Evolutionary conservation across 805 yeast genomes (phyloP).

Genomic region (Blastobotrys peoriensis): DNA sequence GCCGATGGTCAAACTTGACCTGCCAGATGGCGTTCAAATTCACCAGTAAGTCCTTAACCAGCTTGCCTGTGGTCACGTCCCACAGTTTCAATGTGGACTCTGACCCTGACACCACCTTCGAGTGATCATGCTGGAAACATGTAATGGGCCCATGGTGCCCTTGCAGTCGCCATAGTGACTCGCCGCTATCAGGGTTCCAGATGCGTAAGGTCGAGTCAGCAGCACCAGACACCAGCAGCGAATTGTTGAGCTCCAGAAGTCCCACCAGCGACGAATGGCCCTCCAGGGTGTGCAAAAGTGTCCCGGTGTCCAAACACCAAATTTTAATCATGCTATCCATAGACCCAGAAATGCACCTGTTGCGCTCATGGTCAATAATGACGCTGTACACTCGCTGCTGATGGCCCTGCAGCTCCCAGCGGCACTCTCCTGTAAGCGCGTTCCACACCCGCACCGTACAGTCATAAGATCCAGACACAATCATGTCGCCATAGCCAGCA

Average conservation of each 20-base stretch:
- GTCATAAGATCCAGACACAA: slow-evolving; percentile 89
- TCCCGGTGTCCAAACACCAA: slow-evolving; percentile 83
- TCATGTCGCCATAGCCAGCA: slow-evolving; percentile 74
- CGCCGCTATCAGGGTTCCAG: slow-evolving; percentile 80
- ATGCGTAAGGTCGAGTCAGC: slow-evolving; percentile 89
- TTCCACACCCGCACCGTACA: slow-evolving; percentile 91
- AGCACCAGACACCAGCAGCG: slow-evolving; percentile 84
- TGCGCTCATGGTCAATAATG: slow-evolving; percentile 66
- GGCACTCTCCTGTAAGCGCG: slow-evolving; percentile 64
- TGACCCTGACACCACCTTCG: slow-evolving; percentile 81
- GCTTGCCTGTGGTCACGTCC: slow-evolving; percentile 72
- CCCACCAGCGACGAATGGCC: slow-evolving; percentile 94
- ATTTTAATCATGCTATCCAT: slow-evolving; percentile 83
- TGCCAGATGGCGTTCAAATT: slow-evolving; percentile 93
- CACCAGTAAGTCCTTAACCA: slow-evolving; percentile 61
- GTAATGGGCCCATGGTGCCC: slow-evolving; percentile 88
- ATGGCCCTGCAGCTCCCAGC: slow-evolving; percentile 74
- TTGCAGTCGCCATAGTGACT: slow-evolving; percentile 57
- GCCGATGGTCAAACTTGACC: slow-evolving; percentile 73
- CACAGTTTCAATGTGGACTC: slow-evolving; percentile 83
- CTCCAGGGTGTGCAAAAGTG: slow-evolving; percentile 59
- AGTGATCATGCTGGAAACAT: slow-evolving; percentile 85
- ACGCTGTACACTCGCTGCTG: slow-evolving; percentile 85
- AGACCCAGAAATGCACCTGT: slow-evolving; percentile 83
- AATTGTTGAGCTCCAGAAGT: slow-evolving; percentile 66